These are phyloP conservation scores for Dovyalis caffra DNA, from an alignment of 345 rosid species.

Conservation along the genomic window DNA sequence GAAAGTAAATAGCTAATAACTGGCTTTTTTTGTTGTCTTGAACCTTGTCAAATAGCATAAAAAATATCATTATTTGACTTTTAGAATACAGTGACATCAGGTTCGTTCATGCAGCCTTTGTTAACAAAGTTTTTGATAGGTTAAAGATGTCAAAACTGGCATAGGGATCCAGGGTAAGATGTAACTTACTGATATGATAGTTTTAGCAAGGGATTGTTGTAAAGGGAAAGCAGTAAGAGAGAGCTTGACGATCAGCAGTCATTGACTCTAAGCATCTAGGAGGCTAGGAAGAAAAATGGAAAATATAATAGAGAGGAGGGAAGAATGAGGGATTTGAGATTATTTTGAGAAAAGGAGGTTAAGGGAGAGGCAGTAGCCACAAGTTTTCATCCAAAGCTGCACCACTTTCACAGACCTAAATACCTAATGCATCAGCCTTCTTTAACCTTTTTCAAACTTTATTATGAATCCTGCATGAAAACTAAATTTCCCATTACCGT, in stretches of 20 bases:
- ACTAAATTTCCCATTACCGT: not conserved
- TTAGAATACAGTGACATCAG: not conserved
- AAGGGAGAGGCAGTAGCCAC: not conserved
- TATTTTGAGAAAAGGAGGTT: not conserved
- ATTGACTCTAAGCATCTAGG: not conserved
- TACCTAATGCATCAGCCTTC: not conserved
- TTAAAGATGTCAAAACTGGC: not conserved
- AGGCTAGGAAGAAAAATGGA: not conserved
- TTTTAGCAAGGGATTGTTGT: not conserved
- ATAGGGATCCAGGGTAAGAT: not conserved
- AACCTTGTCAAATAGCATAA: not conserved
- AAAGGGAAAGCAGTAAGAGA: not conserved
- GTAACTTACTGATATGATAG: not conserved
- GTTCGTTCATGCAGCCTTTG: not conserved
- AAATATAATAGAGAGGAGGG: not conserved
- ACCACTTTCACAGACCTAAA: not conserved
- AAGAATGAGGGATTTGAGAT: not conserved
- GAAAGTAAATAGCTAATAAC: not conserved
- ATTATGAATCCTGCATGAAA: not conserved
- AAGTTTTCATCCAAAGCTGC: not conserved
- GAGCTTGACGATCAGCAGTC: not conserved
- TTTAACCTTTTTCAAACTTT: not conserved
- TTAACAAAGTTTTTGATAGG: not conserved
- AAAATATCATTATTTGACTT: not conserved
- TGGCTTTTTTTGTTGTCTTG: not conserved